Evolutionary conservation across 768 basidiomycete species (phyloP).

Genomic region (Naganishia randhawae): DNA sequence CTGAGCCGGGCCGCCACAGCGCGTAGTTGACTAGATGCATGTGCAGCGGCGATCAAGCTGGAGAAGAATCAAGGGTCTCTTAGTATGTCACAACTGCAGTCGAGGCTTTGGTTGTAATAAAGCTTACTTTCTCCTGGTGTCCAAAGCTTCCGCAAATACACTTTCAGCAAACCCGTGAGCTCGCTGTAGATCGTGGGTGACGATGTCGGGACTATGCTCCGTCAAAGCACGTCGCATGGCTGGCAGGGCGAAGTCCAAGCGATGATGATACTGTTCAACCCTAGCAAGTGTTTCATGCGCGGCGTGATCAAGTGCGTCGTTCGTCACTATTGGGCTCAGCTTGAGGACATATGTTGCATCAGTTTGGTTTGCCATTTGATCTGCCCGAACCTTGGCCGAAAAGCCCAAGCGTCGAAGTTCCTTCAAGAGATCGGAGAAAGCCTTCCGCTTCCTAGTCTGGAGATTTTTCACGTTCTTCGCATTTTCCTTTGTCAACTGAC

Average conservation of each 20-base stretch:
- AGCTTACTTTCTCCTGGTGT: conserved; percentile 63
- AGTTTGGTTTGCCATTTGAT: conserved; percentile 57
- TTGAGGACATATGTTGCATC: conserved; percentile 36
- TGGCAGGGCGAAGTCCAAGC: conserved; percentile 65
- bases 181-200: conserved; percentile 80
- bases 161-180: conserved; percentile 75
- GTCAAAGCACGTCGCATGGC: conserved; percentile 62
- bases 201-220: conserved; percentile 73
- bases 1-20: background rate
- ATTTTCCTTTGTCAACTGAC: conserved; percentile 56
- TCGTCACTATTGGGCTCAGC: background rate
- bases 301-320: conserved; percentile 16
- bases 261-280: conserved; percentile 47
- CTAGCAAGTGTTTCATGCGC: conserved; percentile 24
- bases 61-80: background rate
- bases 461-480: conserved; percentile 62
- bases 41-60: conserved; percentile 1
- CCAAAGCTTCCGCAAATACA: conserved; percentile 65
- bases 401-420: conserved; percentile 78
- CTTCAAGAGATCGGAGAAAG: conserved; percentile 84
- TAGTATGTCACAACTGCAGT: background rate
- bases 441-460: conserved; percentile 76
- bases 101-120: background rate
- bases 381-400: conserved; percentile 66
- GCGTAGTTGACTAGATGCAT: background rate